Evolutionary conservation across 2,329 filamentous ascomycete genomes (phyloP).

Genomic region (Fusarium vanettenii): DNA sequence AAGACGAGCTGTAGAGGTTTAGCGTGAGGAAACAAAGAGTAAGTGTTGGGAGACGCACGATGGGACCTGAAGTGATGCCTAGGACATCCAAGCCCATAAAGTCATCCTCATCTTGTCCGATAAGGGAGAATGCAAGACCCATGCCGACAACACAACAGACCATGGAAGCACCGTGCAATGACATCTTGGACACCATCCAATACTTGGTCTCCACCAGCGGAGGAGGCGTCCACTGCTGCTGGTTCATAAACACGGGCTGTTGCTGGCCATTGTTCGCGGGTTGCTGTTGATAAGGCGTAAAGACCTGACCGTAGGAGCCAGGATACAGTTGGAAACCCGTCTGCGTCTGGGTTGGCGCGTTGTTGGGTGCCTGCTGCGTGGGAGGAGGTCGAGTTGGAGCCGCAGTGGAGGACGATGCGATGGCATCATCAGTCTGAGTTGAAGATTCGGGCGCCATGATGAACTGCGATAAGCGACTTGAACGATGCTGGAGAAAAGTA

Average conservation of each 20-base stretch:
- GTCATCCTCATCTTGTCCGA: neutral
- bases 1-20: constrained; percentile 46
- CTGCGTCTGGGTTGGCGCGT: constrained; percentile 15
- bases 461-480: neutral
- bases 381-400: constrained; percentile 18
- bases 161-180: constrained; percentile 44
- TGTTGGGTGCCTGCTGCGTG: constrained; percentile 26
- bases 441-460: constrained; percentile 40
- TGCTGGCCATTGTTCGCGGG: constrained; percentile 11
- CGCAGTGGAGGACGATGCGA: constrained; percentile 10
- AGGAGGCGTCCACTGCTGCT: constrained; percentile 29
- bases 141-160: constrained; percentile 43
- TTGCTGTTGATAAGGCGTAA: constrained; percentile 38
- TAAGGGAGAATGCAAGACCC: constrained; percentile 43
- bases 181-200: constrained; percentile 47
- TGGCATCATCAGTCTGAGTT: constrained; percentile 33
- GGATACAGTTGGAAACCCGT: constrained; percentile 35
- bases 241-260: neutral
- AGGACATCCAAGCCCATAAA: constrained; percentile 15
- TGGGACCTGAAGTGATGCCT: constrained; percentile 23
- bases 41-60: constrained; percentile 25
- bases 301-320: constrained; percentile 42
- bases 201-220: constrained; percentile 23
- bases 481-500: neutral
- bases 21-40: neutral